Evolutionary conservation across 768 basidiomycete genomes (phyloP), one percentile per base, ranked within the genome.

Genomic region (Rhizopogon vesiculosus): DNA sequence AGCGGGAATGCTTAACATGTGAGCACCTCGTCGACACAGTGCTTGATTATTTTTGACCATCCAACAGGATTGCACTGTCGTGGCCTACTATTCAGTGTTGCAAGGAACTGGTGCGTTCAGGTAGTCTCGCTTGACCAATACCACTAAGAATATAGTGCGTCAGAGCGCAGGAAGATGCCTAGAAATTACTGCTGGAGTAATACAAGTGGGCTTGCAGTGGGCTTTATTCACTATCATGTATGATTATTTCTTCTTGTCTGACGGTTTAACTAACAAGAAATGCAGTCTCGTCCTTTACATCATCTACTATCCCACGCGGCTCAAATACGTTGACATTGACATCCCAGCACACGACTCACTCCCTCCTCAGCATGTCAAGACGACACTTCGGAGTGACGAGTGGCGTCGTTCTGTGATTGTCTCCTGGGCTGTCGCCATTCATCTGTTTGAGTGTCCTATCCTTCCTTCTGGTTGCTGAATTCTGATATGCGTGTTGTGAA

Each of bases 271-370:
- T 51, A 13, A 50, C 25, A 16, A 45, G 19, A 13, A 28, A 7
- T n/a, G 4, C 61, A 98, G 95, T 43, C 78, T 98, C 56, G 78
- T 95, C 0, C 82, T 99, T 2, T 98, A 91, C 73, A 86, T 99
- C 75, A 74, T 89, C 41, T 98, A 94, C 76, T 98, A 92, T 68
- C 97, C 97, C 0, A 72, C 78, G 6, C 83, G 90, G 63, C 83
- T 89, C 65, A 97, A 95, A 72, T 90, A 86, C 65, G 71, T 72
- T 45, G 70, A 76, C 45, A 62, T 78, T 8, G 70, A 74, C 49
- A 64, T 76, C n/a, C 71, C 77, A 53, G 58, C 70, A 0, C 72
- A 79, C 41, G 76, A 79, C 51, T 63, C 69, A 10, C 75, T 71
- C 13, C 77, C 76, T 0, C 70, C 73, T 8, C 69, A 70, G 8